phyloP scores from a whole-genome alignment of 345 rosid genomes.

The Linum trigynum region DNA sequence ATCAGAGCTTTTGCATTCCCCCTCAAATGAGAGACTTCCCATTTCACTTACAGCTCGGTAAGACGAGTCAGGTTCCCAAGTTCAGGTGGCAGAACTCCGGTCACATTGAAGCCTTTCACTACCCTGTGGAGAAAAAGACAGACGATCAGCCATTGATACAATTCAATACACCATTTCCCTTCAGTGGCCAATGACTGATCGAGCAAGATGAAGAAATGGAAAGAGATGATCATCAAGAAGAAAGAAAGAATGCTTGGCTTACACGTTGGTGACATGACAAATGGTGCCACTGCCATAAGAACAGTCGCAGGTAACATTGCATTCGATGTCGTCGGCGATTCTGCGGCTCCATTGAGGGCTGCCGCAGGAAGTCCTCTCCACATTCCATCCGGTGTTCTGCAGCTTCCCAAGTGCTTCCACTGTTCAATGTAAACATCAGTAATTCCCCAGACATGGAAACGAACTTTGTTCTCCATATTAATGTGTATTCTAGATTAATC shows the following conservation, averaged over 20 bases:
- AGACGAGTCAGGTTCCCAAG: constrained; percentile 50
- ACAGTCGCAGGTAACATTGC: constrained; percentile 50
- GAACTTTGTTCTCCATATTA: too few relatives aligned
- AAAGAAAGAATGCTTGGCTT: constrained; percentile 9
- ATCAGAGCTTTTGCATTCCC: too few relatives aligned
- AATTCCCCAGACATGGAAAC: too few relatives aligned
- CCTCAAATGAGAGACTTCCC: too few relatives aligned
- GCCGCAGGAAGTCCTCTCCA: constrained; percentile 30
- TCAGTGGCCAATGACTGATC: not conserved
- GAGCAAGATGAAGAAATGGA: too few relatives aligned
- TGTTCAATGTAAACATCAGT: not conserved
- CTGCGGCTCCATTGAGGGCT: constrained; percentile 27
- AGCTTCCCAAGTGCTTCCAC: not conserved
- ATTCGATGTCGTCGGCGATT: not conserved
- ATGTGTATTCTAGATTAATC: too few relatives aligned
- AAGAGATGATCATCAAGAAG: not conserved
- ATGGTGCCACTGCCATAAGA: constrained; percentile 16
- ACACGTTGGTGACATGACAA: constrained; percentile 62
- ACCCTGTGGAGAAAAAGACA: constrained; percentile 31
- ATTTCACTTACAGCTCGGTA: constrained; percentile 39
- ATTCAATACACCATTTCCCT: not conserved
- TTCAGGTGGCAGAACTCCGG: constrained; percentile 60
- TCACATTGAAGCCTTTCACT: constrained; percentile 45
- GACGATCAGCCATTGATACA: not conserved
- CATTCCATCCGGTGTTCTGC: not conserved